Base-by-base conservation (phyloP, 2,329 filamentous ascomycete genomes). In the Monosporascus sp. region DNA sequence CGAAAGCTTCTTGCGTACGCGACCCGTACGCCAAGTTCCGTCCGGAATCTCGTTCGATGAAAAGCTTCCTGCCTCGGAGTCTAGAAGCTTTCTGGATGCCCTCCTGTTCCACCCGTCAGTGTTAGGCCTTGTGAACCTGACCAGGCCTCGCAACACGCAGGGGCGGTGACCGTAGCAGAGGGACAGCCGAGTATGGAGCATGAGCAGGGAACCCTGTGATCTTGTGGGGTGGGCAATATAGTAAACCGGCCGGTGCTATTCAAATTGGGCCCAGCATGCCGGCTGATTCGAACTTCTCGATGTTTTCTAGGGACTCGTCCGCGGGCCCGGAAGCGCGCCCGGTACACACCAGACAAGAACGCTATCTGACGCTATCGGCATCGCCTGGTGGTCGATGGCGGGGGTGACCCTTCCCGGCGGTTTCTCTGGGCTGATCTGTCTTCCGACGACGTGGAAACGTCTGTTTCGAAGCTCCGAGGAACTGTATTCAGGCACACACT, bases 11-110 rank as follows among this genome's bases (percentile, higher is more conserved):
- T 34, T 34, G 31, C 31, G 31, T 34, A 34, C 31, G 11, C 11
- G 31, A 31, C 7, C 31, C 31, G 31, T 34, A 34, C 31, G 31
- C 31, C 31, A 34, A 14, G 31, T 34, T 34, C 11, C 11, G 5
- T 34, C 31, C 6, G 4, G 11, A 34, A 14, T 34, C 31, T 34
- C 31, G 31, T 34, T 34, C 31, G 31, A 34, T 14, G n/a, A n/a
- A 34, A 14, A 34, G 11, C 31, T 34, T 34, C 31, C 31, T 34
- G 47, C 49, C 27, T 50, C 49, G 49, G 49, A 56, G 59, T 64
- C 56, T 61, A 59, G 57, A 60, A 59, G 54, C 40, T 57, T 59
- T 58, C 59, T 58, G 50, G 47, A 57, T 60, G 51, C 50, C 45
- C 27, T 45, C 46, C 40, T n/a, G 31, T 43, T 45, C 37, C 34